Evolutionary conservation across 768 basidiomycete species (phyloP).

Genomic region (Lactarius evosmus): DNA sequence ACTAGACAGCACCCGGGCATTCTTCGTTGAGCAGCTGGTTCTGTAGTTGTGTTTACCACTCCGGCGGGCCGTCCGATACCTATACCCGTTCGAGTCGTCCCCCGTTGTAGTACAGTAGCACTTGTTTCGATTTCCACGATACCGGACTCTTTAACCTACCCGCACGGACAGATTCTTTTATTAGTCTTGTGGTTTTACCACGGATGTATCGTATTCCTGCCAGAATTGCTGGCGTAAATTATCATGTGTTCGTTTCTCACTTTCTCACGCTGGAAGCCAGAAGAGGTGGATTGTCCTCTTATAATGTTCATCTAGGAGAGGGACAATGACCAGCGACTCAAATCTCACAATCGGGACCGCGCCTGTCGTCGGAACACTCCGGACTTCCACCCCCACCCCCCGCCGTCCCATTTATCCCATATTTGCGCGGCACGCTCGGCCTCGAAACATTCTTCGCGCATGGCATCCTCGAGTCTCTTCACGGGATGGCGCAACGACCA

Average conservation of each 20-base stretch:
- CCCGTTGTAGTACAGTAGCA: background rate
- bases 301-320: background rate
- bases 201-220: background rate
- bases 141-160: constrained; percentile 4
- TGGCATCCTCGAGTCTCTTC: constrained; percentile 30
- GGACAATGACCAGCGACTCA: background rate
- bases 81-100: background rate
- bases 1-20: constrained; percentile 35
- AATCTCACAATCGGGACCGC: constrained; percentile 12
- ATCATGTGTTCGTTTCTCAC: background rate
- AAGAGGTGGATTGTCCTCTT: background rate
- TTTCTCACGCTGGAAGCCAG: background rate
- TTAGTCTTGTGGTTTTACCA: background rate
- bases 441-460: constrained; percentile 32
- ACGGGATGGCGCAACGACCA: constrained; percentile 38
- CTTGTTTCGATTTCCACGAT: background rate
- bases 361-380: constrained; percentile 3
- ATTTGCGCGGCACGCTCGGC: constrained; percentile 24
- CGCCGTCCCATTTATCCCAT: constrained; percentile 25
- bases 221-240: constrained; percentile 9
- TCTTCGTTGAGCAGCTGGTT: constrained; percentile 37
- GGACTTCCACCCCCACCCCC: constrained; percentile 17
- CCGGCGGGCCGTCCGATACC: background rate
- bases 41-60: constrained; percentile 25
- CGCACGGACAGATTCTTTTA: background rate